Evolutionary conservation across 139 green algal species (phyloP).

Genomic region (Picochlorum costavermella): DNA sequence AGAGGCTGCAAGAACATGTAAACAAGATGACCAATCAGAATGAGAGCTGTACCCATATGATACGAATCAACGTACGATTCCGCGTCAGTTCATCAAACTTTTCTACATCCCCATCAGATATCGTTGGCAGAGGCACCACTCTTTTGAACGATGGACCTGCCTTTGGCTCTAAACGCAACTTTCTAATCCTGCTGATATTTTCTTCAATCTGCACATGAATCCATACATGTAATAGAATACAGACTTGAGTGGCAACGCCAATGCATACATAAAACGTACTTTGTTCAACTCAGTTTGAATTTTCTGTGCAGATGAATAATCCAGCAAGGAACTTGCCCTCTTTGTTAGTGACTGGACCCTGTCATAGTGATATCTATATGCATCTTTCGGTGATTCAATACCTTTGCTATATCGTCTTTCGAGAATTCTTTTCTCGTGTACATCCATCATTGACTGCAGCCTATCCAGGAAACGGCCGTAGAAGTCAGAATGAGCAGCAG

Average conservation of each 20-base stretch:
- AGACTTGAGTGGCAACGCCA: too few species aligned
- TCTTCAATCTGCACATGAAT: too few species aligned
- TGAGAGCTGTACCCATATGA: neutral
- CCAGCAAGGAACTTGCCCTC: slow-evolving; percentile 2
- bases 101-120: slow-evolving; percentile 3
- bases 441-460: neutral
- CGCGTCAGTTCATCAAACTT: neutral
- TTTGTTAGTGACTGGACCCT: neutral
- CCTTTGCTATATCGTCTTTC: neutral
- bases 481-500: neutral
- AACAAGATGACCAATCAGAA: neutral
- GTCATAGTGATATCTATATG: neutral
- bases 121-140: slow-evolving; percentile 3
- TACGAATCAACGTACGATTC: neutral
- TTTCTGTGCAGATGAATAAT: slow-evolving; percentile 4
- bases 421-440: neutral
- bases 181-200: too few species aligned
- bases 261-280: neutral
- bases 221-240: too few species aligned
- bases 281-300: slow-evolving; percentile 3
- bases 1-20: slow-evolving; percentile 1
- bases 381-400: neutral
- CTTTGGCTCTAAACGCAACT: too few species aligned
- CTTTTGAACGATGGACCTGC: neutral
- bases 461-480: neutral